Base-by-base conservation (phyloP, 371 early-diverging fungal genomes). In the Apophysomyces variabilis region DNA sequence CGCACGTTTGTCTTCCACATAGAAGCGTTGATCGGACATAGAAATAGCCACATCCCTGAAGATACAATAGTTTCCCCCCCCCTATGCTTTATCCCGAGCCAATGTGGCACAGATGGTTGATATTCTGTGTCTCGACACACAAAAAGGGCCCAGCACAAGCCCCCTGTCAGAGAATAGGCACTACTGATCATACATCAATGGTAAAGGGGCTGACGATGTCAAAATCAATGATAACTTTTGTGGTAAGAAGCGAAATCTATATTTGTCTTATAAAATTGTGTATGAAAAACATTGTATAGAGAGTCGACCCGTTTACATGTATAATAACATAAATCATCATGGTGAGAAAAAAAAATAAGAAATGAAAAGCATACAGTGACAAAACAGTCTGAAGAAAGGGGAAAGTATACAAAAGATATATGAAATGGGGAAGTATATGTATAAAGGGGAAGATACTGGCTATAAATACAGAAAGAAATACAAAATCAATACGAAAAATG, bases 101-200 rank as follows among this genome's bases (percentile, higher is more conserved):
- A 50, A 50, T 21, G 54, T 50, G 21, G 54, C 21, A 50, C 54
- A 50, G 54, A 35, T 26, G 16, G 1, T 26, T 50, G 54, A 16
- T 21, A 11, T 58, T n/a, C 37, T 58, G 38, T 58, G 41, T 38
- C 1, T 32, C 18, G 36, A 45, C 46, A 41, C 35, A 61, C 46
- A 58, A 61, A 35, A 61, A 50, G 54, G 54, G 54, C 54, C 54
- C 54, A 50, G 54, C 54, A 50, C 54, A 50, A 50, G 54, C 54
- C 54, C 32, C 54, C 54, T 50, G 54, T 50, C 54, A 50, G 54
- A 50, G 21, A 41, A 13, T 13, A 41, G 4, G 11, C 8, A 41
- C 41, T 41, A 8, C 41, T 41, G 41, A 41, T 41, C 13, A 41
- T 13, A 11, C 32, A 26, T 26, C 41, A 41, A 11, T 41, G 41